These are phyloP conservation scores for Saccharomycopsis capsularis DNA, from an alignment of 805 yeast genomes.

Conservation along the genomic window DNA sequence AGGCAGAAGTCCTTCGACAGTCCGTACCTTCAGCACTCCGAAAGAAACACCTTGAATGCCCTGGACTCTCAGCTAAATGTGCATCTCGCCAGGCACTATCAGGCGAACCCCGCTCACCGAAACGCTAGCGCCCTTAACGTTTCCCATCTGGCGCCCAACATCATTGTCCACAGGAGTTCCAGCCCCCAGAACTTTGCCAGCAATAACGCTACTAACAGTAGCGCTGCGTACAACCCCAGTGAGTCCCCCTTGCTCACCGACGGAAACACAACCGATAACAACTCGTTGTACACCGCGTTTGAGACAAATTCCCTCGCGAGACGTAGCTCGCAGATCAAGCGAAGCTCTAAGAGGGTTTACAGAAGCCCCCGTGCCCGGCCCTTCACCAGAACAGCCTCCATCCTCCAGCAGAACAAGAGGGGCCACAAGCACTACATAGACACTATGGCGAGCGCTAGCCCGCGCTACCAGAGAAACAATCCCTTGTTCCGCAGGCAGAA, in stretches of 20 bases:
- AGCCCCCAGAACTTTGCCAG: neutral
- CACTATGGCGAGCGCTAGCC: neutral
- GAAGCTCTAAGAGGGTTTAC: neutral
- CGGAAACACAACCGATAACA: neutral
- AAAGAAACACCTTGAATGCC: neutral
- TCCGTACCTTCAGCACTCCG: neutral
- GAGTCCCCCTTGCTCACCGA: neutral
- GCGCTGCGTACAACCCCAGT: neutral
- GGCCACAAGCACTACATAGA: conserved; percentile 1
- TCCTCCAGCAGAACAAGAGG: neutral
- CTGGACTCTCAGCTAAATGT: neutral
- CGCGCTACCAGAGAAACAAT: neutral
- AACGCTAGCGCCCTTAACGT: neutral
- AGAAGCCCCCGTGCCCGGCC: neutral
- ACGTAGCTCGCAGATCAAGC: neutral
- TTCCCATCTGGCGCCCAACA: neutral
- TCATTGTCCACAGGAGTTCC: neutral
- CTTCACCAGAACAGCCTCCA: conserved; percentile 1
- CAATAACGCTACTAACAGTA: neutral
- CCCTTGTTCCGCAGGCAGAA: conserved; percentile 6
- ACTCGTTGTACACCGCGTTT: conserved; percentile 9
- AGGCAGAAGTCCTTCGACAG: conserved; percentile 18
- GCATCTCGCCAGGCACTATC: neutral
- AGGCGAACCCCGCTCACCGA: neutral
- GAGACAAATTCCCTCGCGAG: conserved; percentile 1